These are phyloP conservation scores for Pestalotiopsis fici DNA, from an alignment of 2,329 filamentous ascomycete species.

Conservation along the genomic window DNA sequence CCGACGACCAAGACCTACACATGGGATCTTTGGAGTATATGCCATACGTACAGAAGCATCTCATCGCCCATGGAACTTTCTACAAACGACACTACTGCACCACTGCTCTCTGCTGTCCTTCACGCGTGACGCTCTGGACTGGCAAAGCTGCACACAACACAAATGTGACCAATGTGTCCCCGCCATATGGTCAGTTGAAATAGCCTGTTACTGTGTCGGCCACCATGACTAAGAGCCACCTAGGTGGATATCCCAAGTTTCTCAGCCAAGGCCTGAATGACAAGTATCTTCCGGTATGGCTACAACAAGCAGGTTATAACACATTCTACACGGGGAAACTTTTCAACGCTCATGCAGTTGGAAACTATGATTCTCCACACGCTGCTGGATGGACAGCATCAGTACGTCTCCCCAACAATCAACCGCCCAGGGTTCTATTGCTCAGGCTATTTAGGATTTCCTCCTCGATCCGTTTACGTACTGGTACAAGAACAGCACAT, in stretches of 20 bases:
- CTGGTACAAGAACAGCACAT: constrained; percentile 62
- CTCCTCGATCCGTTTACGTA: constrained; percentile 65
- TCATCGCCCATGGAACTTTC: constrained; percentile 58
- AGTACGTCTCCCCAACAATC: background rate
- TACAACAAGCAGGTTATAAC: constrained; percentile 67
- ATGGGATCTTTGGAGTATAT: constrained; percentile 64
- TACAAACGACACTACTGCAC: constrained; percentile 68
- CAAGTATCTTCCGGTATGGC: constrained; percentile 69
- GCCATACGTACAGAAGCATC: constrained; percentile 55
- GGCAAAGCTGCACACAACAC: constrained; percentile 70
- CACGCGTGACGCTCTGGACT: constrained; percentile 65
- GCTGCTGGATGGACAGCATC: constrained; percentile 61
- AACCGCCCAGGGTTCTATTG: background rate
- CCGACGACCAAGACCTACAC: constrained; percentile 67
- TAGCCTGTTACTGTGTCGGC: constrained; percentile 46
- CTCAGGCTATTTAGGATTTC: constrained; percentile 29
- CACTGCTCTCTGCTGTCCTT: constrained; percentile 67
- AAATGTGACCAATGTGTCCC: constrained; percentile 61
- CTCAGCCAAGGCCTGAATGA: constrained; percentile 65
- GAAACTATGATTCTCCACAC: constrained; percentile 61
- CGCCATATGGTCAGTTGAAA: constrained; percentile 52
- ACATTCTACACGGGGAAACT: constrained; percentile 75
- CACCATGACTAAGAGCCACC: constrained; percentile 6
- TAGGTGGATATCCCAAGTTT: constrained; percentile 67
- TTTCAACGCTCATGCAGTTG: constrained; percentile 63